Base-by-base conservation (phyloP, 305 asterid species). In the Fraxinus paxiana region DNA sequence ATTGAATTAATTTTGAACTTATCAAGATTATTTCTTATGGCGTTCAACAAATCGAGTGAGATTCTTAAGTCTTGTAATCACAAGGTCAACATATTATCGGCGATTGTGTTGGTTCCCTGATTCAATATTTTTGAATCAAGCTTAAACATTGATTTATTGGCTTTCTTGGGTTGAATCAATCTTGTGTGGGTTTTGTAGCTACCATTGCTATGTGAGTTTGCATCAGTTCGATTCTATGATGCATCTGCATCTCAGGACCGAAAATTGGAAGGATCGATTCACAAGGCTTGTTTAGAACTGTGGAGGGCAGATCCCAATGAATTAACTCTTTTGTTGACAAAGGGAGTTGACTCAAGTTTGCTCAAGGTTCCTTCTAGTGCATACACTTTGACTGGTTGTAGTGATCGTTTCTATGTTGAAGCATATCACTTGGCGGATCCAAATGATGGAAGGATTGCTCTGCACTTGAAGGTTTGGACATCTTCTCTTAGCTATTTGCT, bases 401-500 rank as follows among this genome's bases (percentile, higher is more conserved):
- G 98, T 77, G 98, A 95, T 87, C 98, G 98, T 48, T 95, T 98
- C 86, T 95, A 92, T 86, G 97, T 95, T 65, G 98, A 93, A 90
- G 98, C 93, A 75, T 95, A 93, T 89, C 98, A 92, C 89, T 87
- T 95, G 85, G 76, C 97, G 24, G 98, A 95, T 89, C 92, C 98
- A 86, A 93, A 87, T 87, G 98, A 95, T 87, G 98, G 98, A 84
- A 92, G 95, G 84, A 86, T 95, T 80, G 88, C 97, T 81, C 90
- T 95, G 83, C 98, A 95, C 88, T 87, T 95, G 87, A 95, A 95
- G 98, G 98, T 94, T 79, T 63, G 76, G 51, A 77, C 20, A 74
- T 67, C 75, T 63, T n/a, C 77, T 80, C 83, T 80, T 63, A 15
- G 83, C 79, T 77, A 76, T 38, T 82, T 80, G 46, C 79, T 79